A percentile compares a stretch with the other conserved stretches of the same genome.
phyloP scores from a whole-genome alignment of 108 stramenopile genomes.

The Aureococcus anophagefferens region DNA sequence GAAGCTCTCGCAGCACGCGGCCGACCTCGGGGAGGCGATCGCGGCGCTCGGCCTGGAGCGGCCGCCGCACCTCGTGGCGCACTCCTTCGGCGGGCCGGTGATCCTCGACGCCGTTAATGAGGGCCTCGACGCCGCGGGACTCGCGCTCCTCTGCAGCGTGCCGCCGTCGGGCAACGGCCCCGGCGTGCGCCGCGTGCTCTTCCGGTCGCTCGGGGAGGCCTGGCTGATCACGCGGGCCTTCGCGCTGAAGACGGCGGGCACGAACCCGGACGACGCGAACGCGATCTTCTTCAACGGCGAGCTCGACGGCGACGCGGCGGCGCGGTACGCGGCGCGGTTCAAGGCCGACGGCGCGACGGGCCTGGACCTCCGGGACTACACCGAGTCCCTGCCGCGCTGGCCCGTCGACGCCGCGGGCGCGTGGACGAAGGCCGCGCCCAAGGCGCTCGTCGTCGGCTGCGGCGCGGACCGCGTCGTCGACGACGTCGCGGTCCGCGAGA shows the following conservation, averaged over 20 bases:
- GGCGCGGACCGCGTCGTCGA: constrained; percentile 56
- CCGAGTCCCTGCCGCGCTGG: constrained; percentile 34
- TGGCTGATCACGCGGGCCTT: constrained; percentile 56
- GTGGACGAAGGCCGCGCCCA: not conserved
- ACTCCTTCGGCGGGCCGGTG: not conserved
- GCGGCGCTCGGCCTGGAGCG: not conserved
- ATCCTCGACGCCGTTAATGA: not conserved
- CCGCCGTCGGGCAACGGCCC: constrained; percentile 73
- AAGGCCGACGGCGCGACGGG: constrained; percentile 41
- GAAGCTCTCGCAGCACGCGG: constrained; percentile 35
- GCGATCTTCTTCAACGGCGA: constrained; percentile 53
- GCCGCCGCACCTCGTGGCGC: not conserved
- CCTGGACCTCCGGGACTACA: constrained; percentile 47
- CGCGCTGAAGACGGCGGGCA: constrained; percentile 43
- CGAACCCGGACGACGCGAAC: constrained; percentile 34
- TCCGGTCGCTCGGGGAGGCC: constrained; percentile 34
- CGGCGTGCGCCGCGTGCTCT: constrained; percentile 42
- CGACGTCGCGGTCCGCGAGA: constrained; percentile 44
- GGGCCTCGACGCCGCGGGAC: constrained; percentile 18
- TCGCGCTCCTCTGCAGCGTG: constrained; percentile 61
- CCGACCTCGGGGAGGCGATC: not conserved
- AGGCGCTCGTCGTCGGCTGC: constrained; percentile 49
- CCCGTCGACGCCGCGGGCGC: constrained; percentile 19
- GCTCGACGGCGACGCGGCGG: constrained; percentile 22
- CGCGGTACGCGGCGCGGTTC: constrained; percentile 42